Evolutionary conservation across 257 asterid species (phyloP).

Genomic region (Schizonepeta tenuifolia): DNA sequence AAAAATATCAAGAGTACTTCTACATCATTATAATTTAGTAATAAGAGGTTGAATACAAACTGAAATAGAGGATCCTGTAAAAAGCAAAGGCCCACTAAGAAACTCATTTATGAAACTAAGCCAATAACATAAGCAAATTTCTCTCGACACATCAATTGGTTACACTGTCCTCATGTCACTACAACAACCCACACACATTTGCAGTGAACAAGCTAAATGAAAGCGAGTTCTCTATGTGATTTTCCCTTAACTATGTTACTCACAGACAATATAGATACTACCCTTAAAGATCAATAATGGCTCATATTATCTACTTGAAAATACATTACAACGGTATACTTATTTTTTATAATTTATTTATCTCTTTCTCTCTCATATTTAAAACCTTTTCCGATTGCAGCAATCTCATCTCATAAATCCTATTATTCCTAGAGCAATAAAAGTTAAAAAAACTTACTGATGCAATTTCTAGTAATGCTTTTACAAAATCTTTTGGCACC

Average conservation of each 20-base stretch:
- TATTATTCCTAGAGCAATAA: too few relatives aligned
- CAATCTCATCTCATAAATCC: too few relatives aligned
- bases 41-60: background rate
- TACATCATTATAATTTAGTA: background rate
- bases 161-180: background rate
- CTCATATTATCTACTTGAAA: background rate
- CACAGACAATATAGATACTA: background rate
- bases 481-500: too few relatives aligned
- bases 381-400: too few relatives aligned
- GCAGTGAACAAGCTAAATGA: background rate
- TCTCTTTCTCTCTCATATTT: too few relatives aligned
- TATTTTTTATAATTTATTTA: too few relatives aligned
- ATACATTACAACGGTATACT: background rate
- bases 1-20: background rate
- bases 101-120: background rate
- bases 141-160: background rate
- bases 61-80: background rate
- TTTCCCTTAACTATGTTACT: background rate
- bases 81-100: background rate
- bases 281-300: background rate
- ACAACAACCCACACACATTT: background rate
- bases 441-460: too few relatives aligned
- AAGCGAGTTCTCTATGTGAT: constrained; percentile 5
- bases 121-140: background rate
- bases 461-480: too few relatives aligned